Percentiles rank a stretch among this genome's conserved stretches.
Conservation (phyloP, 176 grass and related monocot genomes). For the Carex cristatella region DNA sequence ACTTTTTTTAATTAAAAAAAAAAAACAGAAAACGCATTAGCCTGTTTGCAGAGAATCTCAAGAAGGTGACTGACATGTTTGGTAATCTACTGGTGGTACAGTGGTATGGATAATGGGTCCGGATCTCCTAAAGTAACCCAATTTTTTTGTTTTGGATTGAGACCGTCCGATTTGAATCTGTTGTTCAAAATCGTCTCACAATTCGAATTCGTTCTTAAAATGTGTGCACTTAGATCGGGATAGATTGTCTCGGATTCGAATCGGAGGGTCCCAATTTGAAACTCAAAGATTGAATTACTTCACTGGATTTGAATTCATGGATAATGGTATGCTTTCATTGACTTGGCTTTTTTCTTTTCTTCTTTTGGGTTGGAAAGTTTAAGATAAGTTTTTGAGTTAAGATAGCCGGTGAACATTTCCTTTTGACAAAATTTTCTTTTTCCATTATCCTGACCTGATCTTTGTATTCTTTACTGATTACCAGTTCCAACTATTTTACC, state of each 20-base stretch:
- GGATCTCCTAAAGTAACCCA: too few relatives aligned
- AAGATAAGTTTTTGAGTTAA: not conserved
- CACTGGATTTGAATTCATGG: too few relatives aligned
- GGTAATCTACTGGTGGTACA: not conserved
- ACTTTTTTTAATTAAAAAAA: too few relatives aligned
- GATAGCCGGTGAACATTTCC: not conserved
- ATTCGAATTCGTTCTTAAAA: too few relatives aligned
- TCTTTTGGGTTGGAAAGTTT: not conserved
- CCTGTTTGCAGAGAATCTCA: not conserved
- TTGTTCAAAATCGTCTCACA: too few relatives aligned
- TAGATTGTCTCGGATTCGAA: too few relatives aligned
- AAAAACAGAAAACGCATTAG: not conserved
- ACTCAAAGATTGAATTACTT: too few relatives aligned
- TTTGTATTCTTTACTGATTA: not conserved
- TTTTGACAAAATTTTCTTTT: not conserved
- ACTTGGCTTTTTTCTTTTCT: not conserved
- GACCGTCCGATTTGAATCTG: too few relatives aligned
- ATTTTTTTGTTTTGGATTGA: too few relatives aligned
- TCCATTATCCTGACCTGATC: not conserved
- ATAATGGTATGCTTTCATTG: too few relatives aligned
- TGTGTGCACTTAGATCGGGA: too few relatives aligned
- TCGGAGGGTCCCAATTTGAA: too few relatives aligned
- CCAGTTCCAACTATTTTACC: not conserved
- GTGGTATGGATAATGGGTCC: not conserved
- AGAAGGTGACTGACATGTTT: conserved; percentile 2